Base-by-base conservation (phyloP, 805 yeast genomes). In the Zygosaccharomyces rouxii region DNA sequence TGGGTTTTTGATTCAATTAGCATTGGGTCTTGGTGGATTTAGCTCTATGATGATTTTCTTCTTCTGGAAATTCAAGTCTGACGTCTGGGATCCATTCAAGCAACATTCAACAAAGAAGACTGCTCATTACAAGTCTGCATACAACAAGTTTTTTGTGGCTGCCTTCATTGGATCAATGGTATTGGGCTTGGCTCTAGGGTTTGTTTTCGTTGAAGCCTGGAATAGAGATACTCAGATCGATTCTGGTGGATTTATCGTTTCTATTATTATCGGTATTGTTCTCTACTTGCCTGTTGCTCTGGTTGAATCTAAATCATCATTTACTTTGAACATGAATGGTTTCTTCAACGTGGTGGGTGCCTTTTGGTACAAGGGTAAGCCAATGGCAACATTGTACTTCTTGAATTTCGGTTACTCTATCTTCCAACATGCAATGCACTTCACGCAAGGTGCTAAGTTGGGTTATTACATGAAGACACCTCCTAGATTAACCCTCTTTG, bases 381-480 rank as follows among this genome's bases (percentile, higher is more conserved):
- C 88, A 1, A 64, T 80, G 14, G 84, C 86, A 1, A 74, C 80
- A 66, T 79, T 84, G 74, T 73, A 78, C 55, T 45, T 45, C 72
- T 80, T 69, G 81, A 81, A 64, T 7, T 75, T 74, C 55, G 84
- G 85, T 25, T 78, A 74, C 60, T 76, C 76, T 54, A 72, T 80
- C 33, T 74, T 75, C 43, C 61, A 62, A 9, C 84, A 80, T 57
- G 84, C 85, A 1, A 71, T 78, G 35, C 68, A 72, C 45, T 80
- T 73, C 58, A 69, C 78, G 25, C 69, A 73, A 7, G 84, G 80
- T 56, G 76, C 78, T 72, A 83, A 83, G 57, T 61, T 79, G 60
- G 86, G 79, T 2, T 87, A 83, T 52, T 84, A 84, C 59, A 63
- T 81, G 59, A 81, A 81, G 55, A 68, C 84, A 16, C 80, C 85